Evolutionary conservation across 164 flowering plant species (phyloP), one percentile per base, ranked within the genome.

Genomic region (Magnolia sinica): DNA sequence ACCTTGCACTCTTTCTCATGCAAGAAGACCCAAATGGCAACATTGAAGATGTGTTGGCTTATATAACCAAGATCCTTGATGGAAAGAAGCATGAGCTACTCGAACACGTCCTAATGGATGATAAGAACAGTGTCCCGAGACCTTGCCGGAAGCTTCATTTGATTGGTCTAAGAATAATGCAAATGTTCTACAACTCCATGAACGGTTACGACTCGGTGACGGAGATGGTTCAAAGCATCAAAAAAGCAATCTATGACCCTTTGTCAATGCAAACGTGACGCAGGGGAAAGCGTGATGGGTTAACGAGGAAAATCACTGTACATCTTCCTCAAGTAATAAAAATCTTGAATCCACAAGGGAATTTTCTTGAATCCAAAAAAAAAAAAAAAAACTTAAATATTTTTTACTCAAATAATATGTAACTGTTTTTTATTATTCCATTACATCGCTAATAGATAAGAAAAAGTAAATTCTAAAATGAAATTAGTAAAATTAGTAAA

Each of bases 111-210:
- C 69, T 86, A 2, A 77, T 79, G 76, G 84, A 85, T 55, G 84
- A 74, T 3, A 72, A 63, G n/a, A 55, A 50, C 20, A 16, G 29
- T 13, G 18, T 76, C 64, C 68, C 55, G 52, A 74, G 58, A 76
- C 5, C 78, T 71, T 79, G 73, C 81, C 83, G 71, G 58, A 72
- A 77, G 3, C 72, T 84, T 49, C 87, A 86, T 66, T 72, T 87
- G 3, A 55, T 76, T 2, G 66, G 81, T 58, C 16, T 82, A 31
- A 87, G 83, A 76, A 81, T 77, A 18, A 86, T 83, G 58, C 78
- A 83, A 50, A 86, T 87, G 90, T 86, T 87, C 50, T 87, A 79
- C 80, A 73, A 84, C 79, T 77, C 83, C 0, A 16, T 67, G 61
- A 87, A 87, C 51, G 27, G 74, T 50, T 86, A 52, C 16, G 86